Percentiles rank a stretch among this genome's conserved stretches.
phyloP scores from a whole-genome alignment of 257 asterid genomes.

The Solanum pennellii region DNA sequence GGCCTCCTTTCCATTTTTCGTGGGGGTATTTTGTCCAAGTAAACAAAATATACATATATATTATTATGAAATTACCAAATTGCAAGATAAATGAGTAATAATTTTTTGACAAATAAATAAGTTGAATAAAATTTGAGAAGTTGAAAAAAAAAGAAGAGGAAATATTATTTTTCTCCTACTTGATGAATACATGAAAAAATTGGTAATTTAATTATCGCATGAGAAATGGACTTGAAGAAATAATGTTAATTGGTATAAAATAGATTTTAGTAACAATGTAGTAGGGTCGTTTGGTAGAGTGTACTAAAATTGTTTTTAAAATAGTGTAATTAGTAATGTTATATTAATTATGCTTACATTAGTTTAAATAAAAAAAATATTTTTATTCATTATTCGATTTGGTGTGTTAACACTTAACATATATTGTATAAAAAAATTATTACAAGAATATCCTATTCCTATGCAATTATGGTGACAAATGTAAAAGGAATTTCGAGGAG shows the following conservation, averaged over 20 bases:
- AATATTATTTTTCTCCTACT: not conserved
- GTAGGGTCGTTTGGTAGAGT: too few species aligned
- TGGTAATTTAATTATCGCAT: not conserved
- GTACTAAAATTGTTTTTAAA: too few species aligned
- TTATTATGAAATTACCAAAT: not conserved
- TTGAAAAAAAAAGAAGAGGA: not conserved
- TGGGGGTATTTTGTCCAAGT: not conserved
- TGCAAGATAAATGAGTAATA: not conserved
- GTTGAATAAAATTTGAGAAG: not conserved
- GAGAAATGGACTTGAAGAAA: not conserved
- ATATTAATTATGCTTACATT: too few species aligned
- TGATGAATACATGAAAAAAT: not conserved
- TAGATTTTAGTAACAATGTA: not conserved
- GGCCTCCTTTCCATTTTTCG: too few species aligned
- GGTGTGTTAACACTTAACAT: rapidly evolving
- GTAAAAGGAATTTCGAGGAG: too few species aligned
- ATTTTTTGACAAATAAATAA: not conserved
- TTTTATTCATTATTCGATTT: too few species aligned
- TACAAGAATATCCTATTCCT: too few species aligned
- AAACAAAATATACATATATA: too few species aligned
- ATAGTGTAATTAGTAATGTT: too few species aligned
- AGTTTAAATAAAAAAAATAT: too few species aligned
- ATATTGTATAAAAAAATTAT: too few species aligned
- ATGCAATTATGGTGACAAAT: too few species aligned
- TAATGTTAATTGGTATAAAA: not conserved